Percentiles rank a stretch among this genome's conserved stretches.
These are phyloP conservation scores for Botryotinia narcissicola DNA, from an alignment of 2,329 filamentous ascomycete species.

Conservation along the genomic window DNA sequence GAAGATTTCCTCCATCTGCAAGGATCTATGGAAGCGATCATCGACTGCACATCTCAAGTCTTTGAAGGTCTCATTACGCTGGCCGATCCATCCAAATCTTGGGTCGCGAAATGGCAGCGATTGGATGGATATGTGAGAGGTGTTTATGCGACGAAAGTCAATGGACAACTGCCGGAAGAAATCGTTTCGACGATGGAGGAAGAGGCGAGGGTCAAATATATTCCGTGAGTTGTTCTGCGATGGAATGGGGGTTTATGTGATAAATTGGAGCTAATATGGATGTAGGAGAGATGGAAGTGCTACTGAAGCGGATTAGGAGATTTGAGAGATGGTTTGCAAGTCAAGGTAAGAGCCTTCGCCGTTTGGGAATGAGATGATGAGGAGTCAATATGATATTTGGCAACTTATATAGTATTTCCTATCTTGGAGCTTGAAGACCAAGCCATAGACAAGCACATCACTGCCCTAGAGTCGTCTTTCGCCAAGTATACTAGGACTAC, in stretches of 20 bases:
- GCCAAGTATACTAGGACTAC: neutral
- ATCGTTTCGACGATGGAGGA: conserved; percentile 59
- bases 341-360: neutral
- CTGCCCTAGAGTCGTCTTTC: conserved; percentile 64
- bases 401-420: conserved; percentile 97
- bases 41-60: conserved; percentile 92
- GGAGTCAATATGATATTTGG: conserved; percentile 74
- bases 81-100: conserved; percentile 76
- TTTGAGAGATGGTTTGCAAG: neutral
- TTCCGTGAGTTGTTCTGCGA: conserved; percentile 52
- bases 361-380: neutral
- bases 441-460: conserved; percentile 74
- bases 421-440: conserved; percentile 84
- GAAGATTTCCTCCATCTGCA: conserved; percentile 85
- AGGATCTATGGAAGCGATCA: conserved; percentile 74
- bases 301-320: conserved; percentile 35
- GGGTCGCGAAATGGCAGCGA: conserved; percentile 97
- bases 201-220: conserved; percentile 62
- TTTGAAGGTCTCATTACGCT: conserved; percentile 91
- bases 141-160: conserved; percentile 93
- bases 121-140: conserved; percentile 84
- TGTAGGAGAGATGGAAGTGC: conserved; percentile 56
- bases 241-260: neutral
- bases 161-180: conserved; percentile 71
- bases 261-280: conserved; percentile 24